Evolutionary conservation across 306 rosid genomes (phyloP), one percentile per base, ranked within the genome.

Genomic region (Chamaecrista fasciculata): DNA sequence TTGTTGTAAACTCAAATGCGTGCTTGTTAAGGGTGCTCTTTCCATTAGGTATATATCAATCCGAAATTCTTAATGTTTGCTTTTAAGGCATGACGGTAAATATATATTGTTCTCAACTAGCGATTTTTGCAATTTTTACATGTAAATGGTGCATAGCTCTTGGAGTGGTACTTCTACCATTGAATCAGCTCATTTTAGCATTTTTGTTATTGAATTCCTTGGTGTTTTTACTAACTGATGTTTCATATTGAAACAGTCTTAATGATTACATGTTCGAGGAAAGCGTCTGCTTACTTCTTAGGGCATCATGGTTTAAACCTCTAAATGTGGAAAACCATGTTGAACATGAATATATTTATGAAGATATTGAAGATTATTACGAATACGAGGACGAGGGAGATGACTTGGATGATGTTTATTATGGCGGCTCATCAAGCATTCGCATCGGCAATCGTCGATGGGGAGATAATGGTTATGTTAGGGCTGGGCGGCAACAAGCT

Each of bases 401-500:
- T 2, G 90, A 83, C n/a, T 5, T 59, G 2, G 65, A 59, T 40
- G 96, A 85, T 44, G 83, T 21, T 60, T 91, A 83, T 69, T 81
- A 79, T 73, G 80, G 83, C 19, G 56, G 83, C 21, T 82, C 91
- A 4, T 64, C 86, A 4, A 83, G 79, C 80, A 60, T 94, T 21
- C 91, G 96, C 3, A 84, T 94, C 3, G 99, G 97, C 28, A 94
- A 94, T 62, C 83, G 97, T 4, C 76, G 97, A 62, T 94, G 96
- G 97, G 97, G 99, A 47, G 65, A 85, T 26, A 94, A 84, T 31
- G 99, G 97, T 15, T 94, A 59, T 33, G 65, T 59, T 10, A 59
- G 65, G 65, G 65, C 65, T 4, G 65, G 65, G 5, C 65, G 65
- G 2, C 65, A 59, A 33, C 65, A 59, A 59, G 65, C 65, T 4